Base-by-base conservation (phyloP, 805 yeast genomes). In the Candida boidinii region DNA sequence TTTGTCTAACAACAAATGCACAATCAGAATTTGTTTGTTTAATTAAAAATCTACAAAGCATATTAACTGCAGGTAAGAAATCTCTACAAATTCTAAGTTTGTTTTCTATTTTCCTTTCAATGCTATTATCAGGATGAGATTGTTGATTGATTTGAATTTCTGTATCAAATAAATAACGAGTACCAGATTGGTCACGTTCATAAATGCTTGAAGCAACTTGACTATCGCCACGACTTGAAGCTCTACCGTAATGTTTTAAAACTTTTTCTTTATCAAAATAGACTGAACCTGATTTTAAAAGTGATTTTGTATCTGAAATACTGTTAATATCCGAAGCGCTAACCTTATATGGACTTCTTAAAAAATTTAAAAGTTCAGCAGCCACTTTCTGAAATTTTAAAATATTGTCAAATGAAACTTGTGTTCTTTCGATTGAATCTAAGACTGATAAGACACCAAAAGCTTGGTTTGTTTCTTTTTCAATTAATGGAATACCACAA, bases 101-200 rank as follows among this genome's bases (percentile, higher is more conserved):
- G 14, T 57, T 60, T 51, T 67, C 53, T 9, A 73, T 44, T 7
- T 45, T 44, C 18, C 51, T 41, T 39, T 62, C 61, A n/a, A 49
- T 41, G 26, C 48, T 30, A 22, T 47, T 45, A 1, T 51, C 58
- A 16, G 53, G 43, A 1, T 45, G 30, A 21, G 47, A 50, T 17
- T 44, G 49, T 32, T 59, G 57, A 30, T 60, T 54, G 41, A 66
- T 64, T 36, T 68, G 54, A 34, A 73, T 62, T 36, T 58, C 64
- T 29, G 60, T 58, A 41, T 69, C 69, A 34, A 63, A 76, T 3
- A 64, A 58, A 42, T 75, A 76, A n/a, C 77, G 69, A 12, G 68
- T 66, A 12, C 82, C 83, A 5, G 80, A 71, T 0, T 81, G 81
- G 53, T 76, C 82, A 38, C 66, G 68, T 42, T 76, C 83, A 49